Base-by-base conservation (phyloP, 2,329 filamentous ascomycete genomes). In the Rugonectria rugulosa region DNA sequence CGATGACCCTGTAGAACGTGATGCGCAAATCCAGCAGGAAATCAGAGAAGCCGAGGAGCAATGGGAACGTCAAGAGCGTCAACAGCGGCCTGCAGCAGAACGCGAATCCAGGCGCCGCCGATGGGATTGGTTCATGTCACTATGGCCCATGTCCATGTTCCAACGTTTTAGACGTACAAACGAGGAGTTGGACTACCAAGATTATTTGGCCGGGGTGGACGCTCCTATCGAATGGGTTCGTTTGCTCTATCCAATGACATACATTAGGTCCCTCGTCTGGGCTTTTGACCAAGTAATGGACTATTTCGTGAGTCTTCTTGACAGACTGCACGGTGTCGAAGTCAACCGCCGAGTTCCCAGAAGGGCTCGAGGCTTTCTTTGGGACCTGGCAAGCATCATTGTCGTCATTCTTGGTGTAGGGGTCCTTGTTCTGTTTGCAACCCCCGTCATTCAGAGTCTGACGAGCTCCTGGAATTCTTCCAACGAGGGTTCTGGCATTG, bases 201-300 rank as follows among this genome's bases (percentile, higher is more conserved):
- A 57, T 14, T 17, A 57, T 12, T 60, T 53, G 14, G 50, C 60
- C 6, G 57, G 51, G 5, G 49, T 50, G 14, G 11, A 10, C 12
- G 56, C 40, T 4, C 56, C 53, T 11, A 44, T 52, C 17, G 53
- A 67, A 27, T 69, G 68, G 61, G 62, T 63, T 58, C 62, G 63
- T 15, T 55, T 73, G 3, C 42, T 73, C 4, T 66, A 73, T 23
- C 73, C 72, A 1, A 60, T 65, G 51, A 73, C 70, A 5, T 74
- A 74, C 24, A 6, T 73, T 2, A 50, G 66, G 15, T 58, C 61
- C 4, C 11, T 70, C 14, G 55, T 53, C 14, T 70, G 68, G 67
- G 7, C 66, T 6, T 32, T 68, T 12, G 61, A 64, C 14, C 42
- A 36, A 14, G 42, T 59, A 19, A 61, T 66, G 48, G 61, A 71